phyloP scores from a whole-genome alignment of 345 rosid genomes.

The Limnanthes douglasii region DNA sequence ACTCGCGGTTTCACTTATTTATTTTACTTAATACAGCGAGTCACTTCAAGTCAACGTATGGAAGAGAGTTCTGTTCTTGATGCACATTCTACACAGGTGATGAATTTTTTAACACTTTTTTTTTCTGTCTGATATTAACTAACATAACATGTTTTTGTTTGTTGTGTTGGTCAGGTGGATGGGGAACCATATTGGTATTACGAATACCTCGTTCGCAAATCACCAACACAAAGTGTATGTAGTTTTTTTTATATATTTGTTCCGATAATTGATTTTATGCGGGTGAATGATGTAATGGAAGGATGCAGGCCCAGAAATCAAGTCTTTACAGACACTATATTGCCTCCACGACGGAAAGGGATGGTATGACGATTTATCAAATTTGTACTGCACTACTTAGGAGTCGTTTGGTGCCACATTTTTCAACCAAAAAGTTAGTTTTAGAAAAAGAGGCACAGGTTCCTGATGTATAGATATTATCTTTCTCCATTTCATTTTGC shows the following conservation, averaged over 20 bases:
- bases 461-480: background rate
- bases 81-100: conserved; percentile 53
- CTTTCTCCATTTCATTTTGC: conserved; percentile 11
- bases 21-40: conserved; percentile 42
- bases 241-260: conserved; percentile 9
- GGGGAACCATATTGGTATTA: conserved; percentile 84
- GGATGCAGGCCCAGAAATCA: conserved; percentile 58
- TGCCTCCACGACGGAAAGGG: conserved; percentile 77
- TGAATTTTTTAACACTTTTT: too few species aligned
- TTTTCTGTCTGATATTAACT: too few species aligned
- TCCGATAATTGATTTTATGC: conserved; percentile 1
- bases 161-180: conserved; percentile 54
- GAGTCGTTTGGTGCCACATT: too few species aligned
- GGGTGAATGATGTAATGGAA: background rate
- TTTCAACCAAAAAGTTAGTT: background rate
- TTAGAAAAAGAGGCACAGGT: background rate
- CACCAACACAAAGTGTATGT: conserved; percentile 62
- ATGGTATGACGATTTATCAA: conserved; percentile 37
- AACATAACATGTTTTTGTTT: too few species aligned
- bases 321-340: conserved; percentile 66
- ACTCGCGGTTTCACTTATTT: conserved; percentile 6
- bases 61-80: conserved; percentile 86
- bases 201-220: conserved; percentile 85
- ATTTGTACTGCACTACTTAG: too few species aligned
- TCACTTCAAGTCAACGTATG: conserved; percentile 82